Conservation (phyloP, 345 rosid genomes). For the Aquilaria yunnanensis region DNA sequence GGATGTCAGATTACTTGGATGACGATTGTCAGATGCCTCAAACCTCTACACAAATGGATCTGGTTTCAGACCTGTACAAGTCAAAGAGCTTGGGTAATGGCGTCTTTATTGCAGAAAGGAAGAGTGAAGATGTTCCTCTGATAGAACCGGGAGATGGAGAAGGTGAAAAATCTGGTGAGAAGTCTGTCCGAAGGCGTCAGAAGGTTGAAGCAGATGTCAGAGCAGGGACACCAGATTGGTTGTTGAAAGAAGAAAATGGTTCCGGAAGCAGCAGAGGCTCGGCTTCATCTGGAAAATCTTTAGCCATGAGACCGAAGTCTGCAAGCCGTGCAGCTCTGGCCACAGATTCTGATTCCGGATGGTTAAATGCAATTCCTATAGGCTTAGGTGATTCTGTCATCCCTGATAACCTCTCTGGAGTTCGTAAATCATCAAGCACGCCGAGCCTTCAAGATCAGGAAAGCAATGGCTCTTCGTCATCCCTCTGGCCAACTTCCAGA, state of each 20-base stretch:
- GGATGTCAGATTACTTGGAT: slow-evolving; percentile 14
- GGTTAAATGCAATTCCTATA: slow-evolving; percentile 28
- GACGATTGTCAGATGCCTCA: slow-evolving; percentile 21
- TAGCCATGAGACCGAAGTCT: slow-evolving; percentile 54
- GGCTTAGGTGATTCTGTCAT: slow-evolving; percentile 35
- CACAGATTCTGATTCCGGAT: slow-evolving; percentile 36
- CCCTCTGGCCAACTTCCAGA: slow-evolving; percentile 37
- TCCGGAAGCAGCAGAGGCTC: slow-evolving; percentile 34
- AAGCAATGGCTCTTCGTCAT: slow-evolving; percentile 18
- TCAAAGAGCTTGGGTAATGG: slow-evolving; percentile 16
- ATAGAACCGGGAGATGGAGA: slow-evolving; percentile 35
- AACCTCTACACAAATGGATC: slow-evolving; percentile 20
- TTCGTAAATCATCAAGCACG: slow-evolving; percentile 54
- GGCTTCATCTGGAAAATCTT: slow-evolving; percentile 35
- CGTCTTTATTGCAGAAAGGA: slow-evolving; percentile 21
- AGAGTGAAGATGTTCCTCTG: slow-evolving; percentile 20
- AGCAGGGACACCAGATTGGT: slow-evolving; percentile 29
- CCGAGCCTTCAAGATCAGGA: slow-evolving; percentile 47
- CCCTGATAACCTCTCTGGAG: slow-evolving; percentile 25
- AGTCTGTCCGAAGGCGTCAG: slow-evolving; percentile 46
- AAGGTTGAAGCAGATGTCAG: slow-evolving; percentile 41
- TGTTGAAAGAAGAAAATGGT: slow-evolving; percentile 46
- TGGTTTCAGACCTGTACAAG: slow-evolving; percentile 13
- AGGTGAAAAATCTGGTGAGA: slow-evolving; percentile 32
- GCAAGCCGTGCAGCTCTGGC: slow-evolving; percentile 30